Base-by-base conservation (phyloP, 257 asterid species). In the Avicennia marina region DNA sequence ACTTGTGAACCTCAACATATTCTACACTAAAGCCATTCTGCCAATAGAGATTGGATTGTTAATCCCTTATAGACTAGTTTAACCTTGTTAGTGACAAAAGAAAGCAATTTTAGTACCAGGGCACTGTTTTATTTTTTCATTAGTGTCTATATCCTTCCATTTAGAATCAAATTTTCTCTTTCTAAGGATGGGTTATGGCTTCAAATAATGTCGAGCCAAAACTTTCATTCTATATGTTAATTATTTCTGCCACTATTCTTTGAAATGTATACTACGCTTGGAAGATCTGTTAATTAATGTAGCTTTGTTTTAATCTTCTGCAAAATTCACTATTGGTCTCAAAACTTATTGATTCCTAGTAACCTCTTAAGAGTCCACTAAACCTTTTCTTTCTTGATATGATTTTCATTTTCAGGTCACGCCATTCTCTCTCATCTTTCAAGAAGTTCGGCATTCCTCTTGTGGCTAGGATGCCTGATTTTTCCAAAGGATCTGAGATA, bases 361-460 rank as follows among this genome's bases (percentile, higher is more conserved):
- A 11, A 45, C 24, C 7, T 12, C 13, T 48, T 1, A 10, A 51
- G 18, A 52, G 21, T 36, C 40, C 63, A 45, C n/a, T 29, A 12
- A 27, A 11, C 10, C 20, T 22, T 2, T 48, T 27, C 19, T 44
- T 39, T 56, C 22, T 52, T 44, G 49, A 29, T 60, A 32, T 52
- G 32, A 36, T 67, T 54, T n/a, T n/a, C n/a, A 36, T 36, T 36
- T 36, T 54, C 81, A 80, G 91, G 74, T 68, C 74, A 33, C 0
- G 16, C 45, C 58, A 33, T 19, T 29, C 53, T 33, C 49, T 4
- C 36, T 18, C 60, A 21, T 13, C 54, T 65, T 48, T 4, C 55
- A 67, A 63, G 79, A 76, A 41, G 66, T 76, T 86, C 57, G 93
- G 84, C 62, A 49, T 77, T 69, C 95, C 95, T 57, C 81, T 83